A percentile compares a stretch with the other conserved stretches of the same genome.
Conservation (phyloP, 139 green algal species). For the Chlorella sp. region DNA sequence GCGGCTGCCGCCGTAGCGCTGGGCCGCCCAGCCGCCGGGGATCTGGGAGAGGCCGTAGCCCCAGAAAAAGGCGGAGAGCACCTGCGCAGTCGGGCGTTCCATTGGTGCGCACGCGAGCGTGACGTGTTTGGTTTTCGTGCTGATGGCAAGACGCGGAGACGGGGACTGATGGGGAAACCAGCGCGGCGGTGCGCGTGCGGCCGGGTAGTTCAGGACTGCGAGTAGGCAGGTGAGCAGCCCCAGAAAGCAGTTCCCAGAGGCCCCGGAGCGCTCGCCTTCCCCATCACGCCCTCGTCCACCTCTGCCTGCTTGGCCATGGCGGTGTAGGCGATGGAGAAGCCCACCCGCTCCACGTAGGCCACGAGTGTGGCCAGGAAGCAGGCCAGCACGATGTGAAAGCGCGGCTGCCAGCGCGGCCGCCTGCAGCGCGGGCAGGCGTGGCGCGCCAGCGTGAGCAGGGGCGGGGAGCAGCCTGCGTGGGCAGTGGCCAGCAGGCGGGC, state of each 20-base stretch:
- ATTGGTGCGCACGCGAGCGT: no score
- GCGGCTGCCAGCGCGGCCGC: constrained; percentile 39
- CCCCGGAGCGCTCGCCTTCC: no score
- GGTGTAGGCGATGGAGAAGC: constrained; percentile 97
- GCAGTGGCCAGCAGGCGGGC: no score
- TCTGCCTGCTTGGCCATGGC: constrained; percentile 66
- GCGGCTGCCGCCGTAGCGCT: constrained; percentile 82
- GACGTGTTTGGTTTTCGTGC: no score
- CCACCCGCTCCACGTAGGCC: constrained; percentile 93
- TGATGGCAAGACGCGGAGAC: no score
- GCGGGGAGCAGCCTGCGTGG: no score
- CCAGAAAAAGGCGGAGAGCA: constrained; percentile 97
- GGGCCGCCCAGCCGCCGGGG: constrained; percentile 91
- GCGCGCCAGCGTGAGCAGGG: not conserved
- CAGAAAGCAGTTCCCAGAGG: no score
- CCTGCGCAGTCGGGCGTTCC: no score
- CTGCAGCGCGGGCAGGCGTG: not conserved
- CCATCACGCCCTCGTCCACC: constrained; percentile 79
- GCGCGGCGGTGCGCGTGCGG: no score
- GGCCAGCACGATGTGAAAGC: constrained; percentile 61
- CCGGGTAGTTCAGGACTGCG: no score
- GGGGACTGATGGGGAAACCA: no score
- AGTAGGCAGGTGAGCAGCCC: no score
- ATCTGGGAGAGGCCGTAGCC: constrained; percentile 95
- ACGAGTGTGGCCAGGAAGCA: constrained; percentile 90